Evolutionary conservation across 257 asterid species (phyloP), one percentile per base, ranked within the genome.

Genomic region (Penstemon barbatus): DNA sequence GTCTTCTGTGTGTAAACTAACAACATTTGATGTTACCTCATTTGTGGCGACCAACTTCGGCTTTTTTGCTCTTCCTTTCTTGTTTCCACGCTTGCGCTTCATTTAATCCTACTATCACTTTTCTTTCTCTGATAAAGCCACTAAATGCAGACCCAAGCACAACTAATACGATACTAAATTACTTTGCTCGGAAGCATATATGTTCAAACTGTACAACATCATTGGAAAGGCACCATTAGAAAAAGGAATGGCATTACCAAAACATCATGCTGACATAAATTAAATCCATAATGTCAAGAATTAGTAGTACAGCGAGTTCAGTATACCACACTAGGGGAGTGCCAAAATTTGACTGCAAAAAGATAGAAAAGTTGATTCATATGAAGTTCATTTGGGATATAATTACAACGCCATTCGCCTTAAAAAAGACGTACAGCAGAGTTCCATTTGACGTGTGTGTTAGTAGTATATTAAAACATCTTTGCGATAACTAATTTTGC

Each of bases 11-110:
- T 80, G 82, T 73, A 79, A 43, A 62, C 82, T 71, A 66, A 53
- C 86, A 76, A 68, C 84, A 79, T 82, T 74, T 25, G 90, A 75
- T 8, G 78, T 55, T 72, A 18, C 92, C 72, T 85, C 96, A 60
- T 80, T 75, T 15, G 84, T 63, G 71, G 73, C 73, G 48, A 19
- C 79, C 69, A 77, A 51, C 60, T 82, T 84, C 5, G 84, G 87
- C 74, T 87, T 94, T 83, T 87, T 90, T 10, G 72, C 69, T 66
- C 70, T 88, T 74, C 95, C 85, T 79, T 86, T 89, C 83, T 84
- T 91, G 75, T 71, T 81, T 68, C 96, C 95, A 63, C 91, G 87
- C 70, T 65, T 84, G 74, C 99, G 87, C 82, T 91, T 94, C 99
- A 91, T 91, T 25, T 25, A 49, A 4, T 50, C 69, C 33, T 25